Evolutionary conservation across 169 alveolate genomes (phyloP).

Genomic region (Cardiosporidium cionae): DNA sequence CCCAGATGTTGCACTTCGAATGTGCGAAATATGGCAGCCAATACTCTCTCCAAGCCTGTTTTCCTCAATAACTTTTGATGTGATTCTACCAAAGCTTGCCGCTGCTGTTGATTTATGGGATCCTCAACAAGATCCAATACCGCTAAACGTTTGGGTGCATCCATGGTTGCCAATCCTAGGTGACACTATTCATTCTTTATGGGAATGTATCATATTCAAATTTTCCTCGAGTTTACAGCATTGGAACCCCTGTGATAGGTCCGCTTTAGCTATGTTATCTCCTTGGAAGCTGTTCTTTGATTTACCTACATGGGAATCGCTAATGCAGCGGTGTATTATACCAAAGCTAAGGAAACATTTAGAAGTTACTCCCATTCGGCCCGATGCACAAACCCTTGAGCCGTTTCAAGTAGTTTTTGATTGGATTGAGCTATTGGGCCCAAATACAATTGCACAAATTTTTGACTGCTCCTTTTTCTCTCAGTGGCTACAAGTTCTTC

Average conservation of each 20-base stretch:
- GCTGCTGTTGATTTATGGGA: constrained; percentile 30
- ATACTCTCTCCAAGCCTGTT: not conserved
- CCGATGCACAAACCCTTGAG: constrained; percentile 4
- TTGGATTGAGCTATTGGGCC: constrained; percentile 32
- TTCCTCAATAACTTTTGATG: not conserved
- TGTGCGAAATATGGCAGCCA: constrained; percentile 17
- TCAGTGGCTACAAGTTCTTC: constrained; percentile 16
- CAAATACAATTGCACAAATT: constrained; percentile 17
- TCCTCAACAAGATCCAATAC: constrained; percentile 12
- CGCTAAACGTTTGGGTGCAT: constrained; percentile 40
- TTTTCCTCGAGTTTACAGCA: constrained; percentile 10
- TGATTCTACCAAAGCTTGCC: constrained; percentile 7
- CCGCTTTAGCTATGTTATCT: constrained; percentile 20
- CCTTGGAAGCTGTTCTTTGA: constrained; percentile 40
- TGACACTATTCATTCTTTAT: constrained; percentile 1
- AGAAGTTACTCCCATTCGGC: constrained; percentile 9
- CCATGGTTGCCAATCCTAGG: constrained; percentile 37
- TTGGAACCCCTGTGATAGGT: constrained; percentile 33
- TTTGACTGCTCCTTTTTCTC: constrained; percentile 1
- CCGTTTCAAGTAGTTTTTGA: constrained; percentile 27
- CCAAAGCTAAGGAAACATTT: constrained; percentile 32
- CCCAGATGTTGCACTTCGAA: not conserved
- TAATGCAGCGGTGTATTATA: constrained; percentile 25
- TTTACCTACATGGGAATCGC: constrained; percentile 4
- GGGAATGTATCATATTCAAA: constrained; percentile 4